Percentiles rank a stretch among this genome's conserved stretches.
Conservation (phyloP, 176 grass and related monocot genomes). For the Aegilops longissima region DNA sequence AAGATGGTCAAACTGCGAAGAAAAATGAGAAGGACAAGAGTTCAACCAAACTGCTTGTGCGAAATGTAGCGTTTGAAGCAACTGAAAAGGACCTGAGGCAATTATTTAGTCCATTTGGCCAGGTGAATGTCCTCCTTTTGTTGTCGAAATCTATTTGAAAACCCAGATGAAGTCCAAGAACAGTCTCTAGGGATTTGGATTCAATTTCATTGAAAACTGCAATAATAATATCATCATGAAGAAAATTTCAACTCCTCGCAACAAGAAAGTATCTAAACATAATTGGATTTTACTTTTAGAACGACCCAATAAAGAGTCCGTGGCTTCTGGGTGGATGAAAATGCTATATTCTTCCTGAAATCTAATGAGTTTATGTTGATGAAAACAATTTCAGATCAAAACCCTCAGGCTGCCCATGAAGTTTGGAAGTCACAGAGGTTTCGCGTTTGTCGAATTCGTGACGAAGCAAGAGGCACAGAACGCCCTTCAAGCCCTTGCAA, state of each 20-base stretch:
- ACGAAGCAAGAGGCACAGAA: slow-evolving; percentile 92
- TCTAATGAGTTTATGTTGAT: not conserved
- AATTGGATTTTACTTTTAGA: not conserved
- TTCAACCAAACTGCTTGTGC: slow-evolving; percentile 88
- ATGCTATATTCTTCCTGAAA: not conserved
- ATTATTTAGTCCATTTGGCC: slow-evolving; percentile 94
- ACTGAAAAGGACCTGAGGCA: slow-evolving; percentile 82
- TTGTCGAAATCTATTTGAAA: not conserved
- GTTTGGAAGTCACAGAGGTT: slow-evolving; percentile 86
- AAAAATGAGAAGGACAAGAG: slow-evolving; percentile 78
- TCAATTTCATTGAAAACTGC: not conserved
- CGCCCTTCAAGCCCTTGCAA: slow-evolving; percentile 72
- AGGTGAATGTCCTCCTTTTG: slow-evolving; percentile 51
- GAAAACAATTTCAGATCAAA: slow-evolving; percentile 61
- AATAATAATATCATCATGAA: not conserved
- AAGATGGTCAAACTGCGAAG: slow-evolving; percentile 50
- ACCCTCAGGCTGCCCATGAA: slow-evolving; percentile 90
- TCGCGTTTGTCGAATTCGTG: slow-evolving; percentile 87
- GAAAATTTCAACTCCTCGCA: not conserved
- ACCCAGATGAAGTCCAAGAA: not conserved
- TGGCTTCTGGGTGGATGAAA: not conserved
- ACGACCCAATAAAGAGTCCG: not conserved
- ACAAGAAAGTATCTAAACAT: not conserved
- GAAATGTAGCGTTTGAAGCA: slow-evolving; percentile 96
- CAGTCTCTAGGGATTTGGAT: not conserved